Evolutionary conservation across 177 flowering plant genomes (phyloP).

Genomic region (Tripterygium wilfordii): DNA sequence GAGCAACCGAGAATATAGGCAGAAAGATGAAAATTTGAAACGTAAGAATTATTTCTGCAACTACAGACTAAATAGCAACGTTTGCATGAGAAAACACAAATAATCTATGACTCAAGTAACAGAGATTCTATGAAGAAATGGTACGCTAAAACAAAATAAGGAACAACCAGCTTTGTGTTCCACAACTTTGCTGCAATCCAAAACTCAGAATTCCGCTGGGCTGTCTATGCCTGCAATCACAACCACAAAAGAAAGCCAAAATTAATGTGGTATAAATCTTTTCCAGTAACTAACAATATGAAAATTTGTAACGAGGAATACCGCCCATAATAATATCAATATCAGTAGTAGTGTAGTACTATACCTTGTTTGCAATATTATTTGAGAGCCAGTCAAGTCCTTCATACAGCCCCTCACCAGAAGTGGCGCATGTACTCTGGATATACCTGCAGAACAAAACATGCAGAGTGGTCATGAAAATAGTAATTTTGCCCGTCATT

Average conservation of each 20-base stretch:
- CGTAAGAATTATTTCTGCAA: slow-evolving; percentile 18
- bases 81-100: slow-evolving; percentile 9
- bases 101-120: slow-evolving; percentile 5
- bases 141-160: slow-evolving; percentile 1
- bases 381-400: slow-evolving; percentile 48
- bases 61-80: slow-evolving; percentile 13
- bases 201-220: neutral
- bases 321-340: too few relatives aligned
- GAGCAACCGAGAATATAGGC: too few relatives aligned
- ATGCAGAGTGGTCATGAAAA: neutral
- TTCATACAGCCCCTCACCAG: slow-evolving; percentile 46
- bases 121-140: neutral
- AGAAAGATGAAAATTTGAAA: too few relatives aligned
- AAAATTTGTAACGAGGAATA: too few relatives aligned
- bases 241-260: too few relatives aligned
- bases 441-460: slow-evolving; percentile 26
- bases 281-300: too few relatives aligned
- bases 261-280: too few relatives aligned
- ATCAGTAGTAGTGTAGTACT: too few relatives aligned
- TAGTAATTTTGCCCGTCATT: neutral
- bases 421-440: slow-evolving; percentile 53
- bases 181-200: neutral
- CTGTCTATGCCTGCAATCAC: too few relatives aligned
- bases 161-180: neutral
- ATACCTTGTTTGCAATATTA: slow-evolving; percentile 41